Evolutionary conservation across 108 stramenopile species (phyloP).

Genomic region (Cyclotella kingstonii): DNA sequence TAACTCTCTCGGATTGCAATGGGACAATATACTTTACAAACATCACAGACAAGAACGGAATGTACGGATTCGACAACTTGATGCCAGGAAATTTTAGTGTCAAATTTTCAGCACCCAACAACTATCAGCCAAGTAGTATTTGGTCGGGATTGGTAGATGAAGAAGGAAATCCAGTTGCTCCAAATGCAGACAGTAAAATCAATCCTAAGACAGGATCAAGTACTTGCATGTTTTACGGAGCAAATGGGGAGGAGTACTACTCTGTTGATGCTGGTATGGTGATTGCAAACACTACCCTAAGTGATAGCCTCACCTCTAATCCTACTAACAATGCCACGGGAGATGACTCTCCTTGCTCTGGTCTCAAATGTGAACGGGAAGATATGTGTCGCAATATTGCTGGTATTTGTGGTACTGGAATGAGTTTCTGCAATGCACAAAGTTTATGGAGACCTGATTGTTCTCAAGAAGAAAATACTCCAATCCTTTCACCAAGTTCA

Average conservation of each 20-base stretch:
- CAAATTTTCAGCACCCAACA: conserved; percentile 16
- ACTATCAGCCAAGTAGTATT: conserved; percentile 5
- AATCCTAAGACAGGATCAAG: conserved; percentile 28
- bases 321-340: conserved; percentile 36
- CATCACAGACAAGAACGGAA: conserved; percentile 38
- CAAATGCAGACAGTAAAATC: conserved; percentile 32
- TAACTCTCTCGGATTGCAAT: conserved; percentile 37
- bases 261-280: conserved; percentile 40
- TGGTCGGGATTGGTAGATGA: conserved; percentile 29
- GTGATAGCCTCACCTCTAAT: conserved; percentile 6
- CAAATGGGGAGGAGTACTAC: conserved; percentile 10
- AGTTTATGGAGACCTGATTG: conserved; percentile 33
- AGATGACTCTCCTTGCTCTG: conserved; percentile 43
- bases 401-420: conserved; percentile 38
- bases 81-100: conserved; percentile 20
- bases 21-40: conserved; percentile 5
- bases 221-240: conserved; percentile 14
- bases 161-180: conserved; percentile 14
- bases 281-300: background rate
- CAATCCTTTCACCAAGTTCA: conserved; percentile 7
- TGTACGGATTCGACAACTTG: conserved; percentile 36
- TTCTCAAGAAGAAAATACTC: background rate
- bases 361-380: conserved; percentile 15
- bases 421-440: conserved; percentile 41
- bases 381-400: conserved; percentile 44